A percentile compares a stretch with the other conserved stretches of the same genome.
phyloP scores from a whole-genome alignment of 139 green algal species.

The Medakamo hakoo region DNA sequence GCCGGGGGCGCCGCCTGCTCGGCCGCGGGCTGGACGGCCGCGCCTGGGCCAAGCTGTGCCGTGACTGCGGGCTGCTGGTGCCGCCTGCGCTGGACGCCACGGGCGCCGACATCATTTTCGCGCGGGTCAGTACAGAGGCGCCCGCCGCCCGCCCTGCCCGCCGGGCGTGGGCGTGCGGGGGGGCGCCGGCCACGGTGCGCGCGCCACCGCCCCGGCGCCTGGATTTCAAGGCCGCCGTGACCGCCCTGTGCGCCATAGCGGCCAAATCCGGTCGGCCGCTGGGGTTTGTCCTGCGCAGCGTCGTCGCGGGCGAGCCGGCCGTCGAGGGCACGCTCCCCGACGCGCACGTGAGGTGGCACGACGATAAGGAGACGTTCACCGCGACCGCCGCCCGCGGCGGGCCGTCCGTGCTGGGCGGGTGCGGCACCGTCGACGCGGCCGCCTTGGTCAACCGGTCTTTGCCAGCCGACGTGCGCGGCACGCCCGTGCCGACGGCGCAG shows the following conservation, averaged over 20 bases:
- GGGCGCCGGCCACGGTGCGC: no score
- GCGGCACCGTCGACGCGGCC: background rate
- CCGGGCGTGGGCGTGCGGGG: background rate
- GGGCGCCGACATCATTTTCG: conserved; percentile 23
- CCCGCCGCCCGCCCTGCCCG: background rate
- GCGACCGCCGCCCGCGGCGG: no score
- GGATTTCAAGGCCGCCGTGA: no score
- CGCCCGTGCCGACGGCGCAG: background rate
- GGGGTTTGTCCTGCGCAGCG: background rate
- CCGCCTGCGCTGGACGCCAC: conserved; percentile 4
- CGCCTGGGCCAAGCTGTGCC: conserved; percentile 25
- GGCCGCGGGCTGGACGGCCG: conserved; percentile 18
- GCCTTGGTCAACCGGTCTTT: background rate
- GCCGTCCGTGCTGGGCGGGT: background rate
- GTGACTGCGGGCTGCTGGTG: conserved; percentile 20
- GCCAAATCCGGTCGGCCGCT: no score
- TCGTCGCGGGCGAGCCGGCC: background rate
- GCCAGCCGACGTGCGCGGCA: background rate
- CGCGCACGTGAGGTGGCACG: background rate
- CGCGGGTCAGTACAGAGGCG: conserved; percentile 1
- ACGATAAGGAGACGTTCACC: background rate
- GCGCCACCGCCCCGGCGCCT: no score
- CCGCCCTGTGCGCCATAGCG: no score
- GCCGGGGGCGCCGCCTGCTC: no score
- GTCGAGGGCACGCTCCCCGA: no score